Conservation (phyloP, 2,329 filamentous ascomycete species). For the Byssochlamys sp. region DNA sequence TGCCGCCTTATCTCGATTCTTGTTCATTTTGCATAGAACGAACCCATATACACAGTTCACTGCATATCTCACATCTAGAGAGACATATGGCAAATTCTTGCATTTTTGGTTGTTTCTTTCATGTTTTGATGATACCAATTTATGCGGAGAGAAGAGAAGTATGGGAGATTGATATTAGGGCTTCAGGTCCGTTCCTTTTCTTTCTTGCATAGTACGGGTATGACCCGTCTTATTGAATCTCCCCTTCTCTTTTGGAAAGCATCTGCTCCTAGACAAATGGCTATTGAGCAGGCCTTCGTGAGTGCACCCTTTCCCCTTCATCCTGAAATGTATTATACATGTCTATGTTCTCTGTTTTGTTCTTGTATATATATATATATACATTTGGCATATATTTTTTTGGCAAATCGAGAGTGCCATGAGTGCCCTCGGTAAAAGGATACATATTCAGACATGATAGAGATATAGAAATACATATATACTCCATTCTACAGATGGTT, state of each 20-base stretch:
- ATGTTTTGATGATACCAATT: conserved; percentile 10
- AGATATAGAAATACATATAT: background rate
- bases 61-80: background rate
- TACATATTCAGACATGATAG: background rate
- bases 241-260: background rate
- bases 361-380: background rate
- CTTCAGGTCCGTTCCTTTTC: background rate
- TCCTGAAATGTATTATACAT: background rate
- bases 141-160: conserved; percentile 5
- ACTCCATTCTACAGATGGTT: background rate
- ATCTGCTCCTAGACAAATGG: background rate
- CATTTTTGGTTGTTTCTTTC: background rate
- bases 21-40: background rate
- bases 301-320: background rate
- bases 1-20: background rate
- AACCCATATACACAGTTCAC: background rate
- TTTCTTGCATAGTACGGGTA: background rate
- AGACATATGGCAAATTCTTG: background rate
- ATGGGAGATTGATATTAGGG: background rate
- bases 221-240: background rate
- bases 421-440: background rate
- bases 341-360: background rate
- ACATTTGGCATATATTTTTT: background rate
- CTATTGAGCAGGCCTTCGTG: background rate
- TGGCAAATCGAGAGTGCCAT: background rate